Conservation (phyloP, 257 asterid genomes). For the Solanum raphanifolium region DNA sequence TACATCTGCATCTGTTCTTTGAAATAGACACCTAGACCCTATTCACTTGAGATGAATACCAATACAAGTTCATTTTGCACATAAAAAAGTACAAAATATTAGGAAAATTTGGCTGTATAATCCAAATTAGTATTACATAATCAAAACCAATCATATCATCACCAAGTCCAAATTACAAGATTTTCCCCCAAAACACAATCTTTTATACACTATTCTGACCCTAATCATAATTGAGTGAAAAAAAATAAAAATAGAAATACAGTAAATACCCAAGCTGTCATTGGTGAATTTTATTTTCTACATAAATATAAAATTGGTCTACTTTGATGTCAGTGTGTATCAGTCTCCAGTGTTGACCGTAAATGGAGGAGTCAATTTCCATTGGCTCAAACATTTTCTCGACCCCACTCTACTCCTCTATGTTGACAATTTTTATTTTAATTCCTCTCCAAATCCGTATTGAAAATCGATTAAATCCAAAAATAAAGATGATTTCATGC, state of each 20-base stretch:
- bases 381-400: constrained; percentile 7
- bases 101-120: neutral
- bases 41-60: neutral
- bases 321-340: neutral
- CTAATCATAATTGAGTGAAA: neutral
- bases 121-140: neutral
- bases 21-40: neutral
- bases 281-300: neutral
- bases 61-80: neutral
- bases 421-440: neutral
- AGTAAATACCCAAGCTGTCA: neutral
- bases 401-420: neutral
- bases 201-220: neutral
- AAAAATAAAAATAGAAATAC: neutral
- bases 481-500: no score
- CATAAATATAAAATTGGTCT: neutral
- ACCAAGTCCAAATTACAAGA: neutral
- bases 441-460: fast-evolving
- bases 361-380: constrained; percentile 14
- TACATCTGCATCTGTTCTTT: neutral
- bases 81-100: neutral
- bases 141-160: neutral
- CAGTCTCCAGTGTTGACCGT: constrained; percentile 19
- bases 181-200: neutral
- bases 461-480: neutral